Evolutionary conservation across 805 yeast species (phyloP).

Genomic region (Lachancea nothofagi): DNA sequence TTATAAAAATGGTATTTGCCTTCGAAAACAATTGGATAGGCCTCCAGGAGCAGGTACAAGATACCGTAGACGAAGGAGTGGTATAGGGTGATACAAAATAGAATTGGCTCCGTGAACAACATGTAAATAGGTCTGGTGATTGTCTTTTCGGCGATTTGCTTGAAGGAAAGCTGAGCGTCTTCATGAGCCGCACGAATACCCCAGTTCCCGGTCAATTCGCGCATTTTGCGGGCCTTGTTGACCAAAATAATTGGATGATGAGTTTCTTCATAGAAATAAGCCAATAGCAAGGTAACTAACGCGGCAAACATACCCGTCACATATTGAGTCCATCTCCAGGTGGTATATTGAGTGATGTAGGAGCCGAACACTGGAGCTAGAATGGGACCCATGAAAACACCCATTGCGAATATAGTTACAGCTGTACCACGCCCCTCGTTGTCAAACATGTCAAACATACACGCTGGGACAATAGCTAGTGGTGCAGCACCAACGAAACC

Average conservation of each 20-base stretch:
- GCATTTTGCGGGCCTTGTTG: slow-evolving; percentile 55
- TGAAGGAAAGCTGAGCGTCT: slow-evolving; percentile 47
- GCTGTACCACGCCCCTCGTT: slow-evolving; percentile 69
- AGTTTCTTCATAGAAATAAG: slow-evolving; percentile 50
- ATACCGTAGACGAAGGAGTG: slow-evolving; percentile 79
- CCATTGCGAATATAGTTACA: slow-evolving; percentile 60
- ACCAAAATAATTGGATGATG: slow-evolving; percentile 65
- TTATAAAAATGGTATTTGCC: slow-evolving; percentile 51
- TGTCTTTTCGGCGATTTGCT: slow-evolving; percentile 57
- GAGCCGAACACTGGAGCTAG: slow-evolving; percentile 12
- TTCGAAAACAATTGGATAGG: slow-evolving; percentile 67
- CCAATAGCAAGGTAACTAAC: slow-evolving; percentile 36
- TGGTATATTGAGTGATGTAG: slow-evolving; percentile 54
- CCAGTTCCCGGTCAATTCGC: slow-evolving; percentile 74
- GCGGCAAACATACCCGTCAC: slow-evolving; percentile 58
- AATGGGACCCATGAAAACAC: slow-evolving; percentile 43
- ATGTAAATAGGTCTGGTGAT: slow-evolving; percentile 62
- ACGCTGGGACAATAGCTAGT: slow-evolving; percentile 79
- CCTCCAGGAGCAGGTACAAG: slow-evolving; percentile 65
- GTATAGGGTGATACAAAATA: slow-evolving; percentile 62
- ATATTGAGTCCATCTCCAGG: slow-evolving; percentile 83
- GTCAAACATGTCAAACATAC: slow-evolving; percentile 75
- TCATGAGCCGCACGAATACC: slow-evolving; percentile 77
- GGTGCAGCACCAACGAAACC: slow-evolving; percentile 85
- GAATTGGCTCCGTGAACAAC: slow-evolving; percentile 66